Percentiles rank a stretch among this genome's conserved stretches.
phyloP scores from a whole-genome alignment of 805 yeast genomes.

The Candida insectorum region DNA sequence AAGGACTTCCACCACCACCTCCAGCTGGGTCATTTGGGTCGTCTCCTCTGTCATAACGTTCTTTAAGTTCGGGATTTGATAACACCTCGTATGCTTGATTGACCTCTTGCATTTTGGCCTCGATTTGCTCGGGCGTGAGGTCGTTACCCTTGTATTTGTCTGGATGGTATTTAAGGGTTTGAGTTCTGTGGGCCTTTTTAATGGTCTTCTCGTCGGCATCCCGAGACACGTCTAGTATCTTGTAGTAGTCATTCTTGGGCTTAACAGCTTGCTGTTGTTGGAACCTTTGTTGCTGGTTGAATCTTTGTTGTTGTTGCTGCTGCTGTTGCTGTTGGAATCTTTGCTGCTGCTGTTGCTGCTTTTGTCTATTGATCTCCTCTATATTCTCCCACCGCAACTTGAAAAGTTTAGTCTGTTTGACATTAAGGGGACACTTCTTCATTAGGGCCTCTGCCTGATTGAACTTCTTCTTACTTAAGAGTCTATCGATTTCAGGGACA shows the following conservation, averaged over 20 bases:
- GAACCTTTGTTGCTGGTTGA: constrained; percentile 47
- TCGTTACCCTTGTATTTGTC: constrained; percentile 78
- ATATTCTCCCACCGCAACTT: constrained; percentile 30
- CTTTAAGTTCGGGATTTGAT: constrained; percentile 60
- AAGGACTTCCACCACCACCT: constrained; percentile 13
- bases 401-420: constrained; percentile 39
- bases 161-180: constrained; percentile 84
- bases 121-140: constrained; percentile 63
- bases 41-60: constrained; percentile 63
- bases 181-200: constrained; percentile 74
- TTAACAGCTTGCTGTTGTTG: constrained; percentile 30
- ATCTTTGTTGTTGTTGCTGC: constrained; percentile 39
- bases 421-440: constrained; percentile 28
- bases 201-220: constrained; percentile 71
- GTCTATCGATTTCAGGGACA: constrained; percentile 31
- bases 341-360: constrained; percentile 32
- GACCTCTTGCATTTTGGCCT: constrained; percentile 83
- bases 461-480: constrained; percentile 30
- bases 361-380: constrained; percentile 20
- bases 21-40: constrained; percentile 44
- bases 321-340: constrained; percentile 33
- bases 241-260: constrained; percentile 70
- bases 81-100: constrained; percentile 90
- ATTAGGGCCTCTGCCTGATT: constrained; percentile 38
- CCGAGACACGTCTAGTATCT: constrained; percentile 62